Evolutionary conservation across 1,284 basidiomycete genomes (phyloP), one percentile per base, ranked within the genome.

Genomic region (Malassezia psittaci): DNA sequence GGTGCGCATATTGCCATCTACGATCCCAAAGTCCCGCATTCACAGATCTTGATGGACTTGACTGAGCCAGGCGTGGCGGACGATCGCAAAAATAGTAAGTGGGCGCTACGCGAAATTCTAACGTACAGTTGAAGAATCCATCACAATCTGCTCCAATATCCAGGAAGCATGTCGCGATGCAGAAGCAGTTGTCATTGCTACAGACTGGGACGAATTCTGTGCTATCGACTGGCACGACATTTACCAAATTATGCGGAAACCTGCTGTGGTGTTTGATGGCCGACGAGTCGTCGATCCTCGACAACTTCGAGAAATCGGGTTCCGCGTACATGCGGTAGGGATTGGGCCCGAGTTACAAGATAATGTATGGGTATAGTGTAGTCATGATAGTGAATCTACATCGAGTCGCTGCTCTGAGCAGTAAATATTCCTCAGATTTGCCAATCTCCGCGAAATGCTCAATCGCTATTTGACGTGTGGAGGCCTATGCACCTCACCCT

Each of bases 201-300:
- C 75, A 21, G 73, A 75, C 52, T 77, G 90, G 90, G 88, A 87
- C 76, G 90, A 96, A 78, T 99, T 98, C 81, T 82, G 82, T 69
- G 81, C 84, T 40, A 86, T 96, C 64, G 85, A 94, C 77, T 99
- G 93, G 93, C 76, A 82, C 68, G 76, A 77, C 47, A 85, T 96
- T 41, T 94, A 96, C 79, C 76, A 79, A 57, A 79, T 81, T 69
- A 96, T 96, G 88, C 87, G 86, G 75, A 96, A 96, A 81, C 93
- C 93, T 29, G 75, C 76, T 4, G 74, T 75, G 37, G 62, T 76
- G 11, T 96, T 96, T 70, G 93, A 98, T 71, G 90, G 90, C 3
- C 81, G 90, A 38, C 79, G 88, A 57, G 79, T 96, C 68, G 80
- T 96, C 52, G 86, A 96, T 74, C 83, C 83, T 12, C 83, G 84